phyloP scores from a whole-genome alignment of 1,284 basidiomycete species.

The Cryptococcus neoformans region DNA sequence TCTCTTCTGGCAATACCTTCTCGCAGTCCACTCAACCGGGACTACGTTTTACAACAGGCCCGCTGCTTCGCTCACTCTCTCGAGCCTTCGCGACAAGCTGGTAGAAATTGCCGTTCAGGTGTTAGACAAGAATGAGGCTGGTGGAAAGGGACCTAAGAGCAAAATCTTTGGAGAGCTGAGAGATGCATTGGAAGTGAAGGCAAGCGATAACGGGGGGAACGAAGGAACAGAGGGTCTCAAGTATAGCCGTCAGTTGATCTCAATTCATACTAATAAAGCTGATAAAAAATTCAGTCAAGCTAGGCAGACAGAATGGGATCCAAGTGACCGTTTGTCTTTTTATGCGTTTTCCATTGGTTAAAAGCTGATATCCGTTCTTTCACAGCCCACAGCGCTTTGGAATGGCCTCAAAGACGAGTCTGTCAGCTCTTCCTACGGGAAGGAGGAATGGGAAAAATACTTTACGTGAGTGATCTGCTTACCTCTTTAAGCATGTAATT shows the following conservation, averaged over 20 bases:
- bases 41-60: conserved; percentile 66
- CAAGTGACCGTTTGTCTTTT: conserved; percentile 64
- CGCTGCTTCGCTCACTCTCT: conserved; percentile 63
- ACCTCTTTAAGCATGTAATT: too few relatives aligned
- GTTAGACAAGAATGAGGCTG: conserved; percentile 29
- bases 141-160: conserved; percentile 22
- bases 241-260: conserved; percentile 7
- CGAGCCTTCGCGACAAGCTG: conserved; percentile 73
- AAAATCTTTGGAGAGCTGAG: conserved; percentile 36
- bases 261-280: conserved; percentile 7
- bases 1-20: conserved; percentile 73
- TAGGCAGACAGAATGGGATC: conserved; percentile 83
- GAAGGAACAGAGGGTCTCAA: conserved; percentile 39
- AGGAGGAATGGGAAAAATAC: conserved; percentile 81
- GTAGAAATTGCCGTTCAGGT: conserved; percentile 50
- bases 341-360: neutral
- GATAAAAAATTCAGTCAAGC: conserved; percentile 57
- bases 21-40: conserved; percentile 72
- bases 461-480: conserved; percentile 50
- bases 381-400: conserved; percentile 71
- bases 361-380: neutral
- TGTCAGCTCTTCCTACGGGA: conserved; percentile 78
- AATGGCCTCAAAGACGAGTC: conserved; percentile 77
- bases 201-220: conserved; percentile 52
- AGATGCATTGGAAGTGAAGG: conserved; percentile 31